These are phyloP conservation scores for Suillus tomentosus DNA, from an alignment of 768 basidiomycete genomes.

Conservation along the genomic window DNA sequence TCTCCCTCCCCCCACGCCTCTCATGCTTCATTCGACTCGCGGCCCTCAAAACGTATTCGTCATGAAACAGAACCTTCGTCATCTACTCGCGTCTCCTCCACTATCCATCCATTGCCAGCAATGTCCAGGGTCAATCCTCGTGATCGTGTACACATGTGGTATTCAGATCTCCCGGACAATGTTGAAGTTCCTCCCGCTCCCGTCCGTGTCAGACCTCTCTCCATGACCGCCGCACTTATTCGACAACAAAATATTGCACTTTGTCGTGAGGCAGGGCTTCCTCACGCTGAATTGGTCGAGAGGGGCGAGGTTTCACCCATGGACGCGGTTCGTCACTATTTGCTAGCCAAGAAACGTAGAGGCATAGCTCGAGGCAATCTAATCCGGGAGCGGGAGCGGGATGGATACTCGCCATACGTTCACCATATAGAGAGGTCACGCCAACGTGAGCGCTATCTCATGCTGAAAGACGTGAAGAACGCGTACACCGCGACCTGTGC, in stretches of 20 bases:
- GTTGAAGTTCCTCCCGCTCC: neutral
- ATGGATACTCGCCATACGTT: constrained; percentile 19
- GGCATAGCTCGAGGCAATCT: constrained; percentile 10
- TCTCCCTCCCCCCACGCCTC: constrained; percentile 6
- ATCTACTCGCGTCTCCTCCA: constrained; percentile 10
- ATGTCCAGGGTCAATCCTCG: constrained; percentile 4
- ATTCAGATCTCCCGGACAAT: constrained; percentile 13
- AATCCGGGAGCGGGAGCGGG: constrained; percentile 24
- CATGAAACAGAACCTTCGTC: constrained; percentile 1
- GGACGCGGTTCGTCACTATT: constrained; percentile 9
- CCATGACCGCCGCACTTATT: constrained; percentile 8
- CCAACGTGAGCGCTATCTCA: constrained; percentile 30
- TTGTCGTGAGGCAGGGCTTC: constrained; percentile 3
- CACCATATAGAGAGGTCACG: constrained; percentile 28
- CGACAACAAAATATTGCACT: constrained; percentile 17
- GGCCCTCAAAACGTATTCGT: constrained; percentile 9
- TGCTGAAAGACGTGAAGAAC: constrained; percentile 32
- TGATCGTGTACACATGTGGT: constrained; percentile 15
- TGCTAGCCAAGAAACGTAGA: constrained; percentile 14
- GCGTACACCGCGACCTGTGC: constrained; percentile 28
- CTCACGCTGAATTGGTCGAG: constrained; percentile 4
- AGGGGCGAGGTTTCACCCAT: neutral
- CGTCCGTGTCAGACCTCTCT: neutral
- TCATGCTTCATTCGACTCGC: constrained; percentile 1
- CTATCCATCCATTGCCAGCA: neutral